A percentile compares a stretch with the other conserved stretches of the same genome.
phyloP scores from a whole-genome alignment of 192 early-diverging fungal genomes.

The Paraglomus brasilianum region DNA sequence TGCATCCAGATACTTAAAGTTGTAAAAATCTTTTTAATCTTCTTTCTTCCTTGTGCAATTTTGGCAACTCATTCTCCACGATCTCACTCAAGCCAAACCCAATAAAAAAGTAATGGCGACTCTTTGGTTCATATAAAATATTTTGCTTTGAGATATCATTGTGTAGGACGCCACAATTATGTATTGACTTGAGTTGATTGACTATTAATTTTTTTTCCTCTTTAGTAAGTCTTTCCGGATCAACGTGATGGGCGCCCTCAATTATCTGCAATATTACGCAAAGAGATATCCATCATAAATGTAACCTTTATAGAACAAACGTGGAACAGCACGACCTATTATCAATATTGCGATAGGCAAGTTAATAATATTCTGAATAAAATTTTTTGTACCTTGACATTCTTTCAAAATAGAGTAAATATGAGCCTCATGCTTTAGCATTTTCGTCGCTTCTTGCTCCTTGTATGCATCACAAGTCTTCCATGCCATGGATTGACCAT shows the following conservation, averaged over 20 bases:
- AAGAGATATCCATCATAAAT: constrained; percentile 3
- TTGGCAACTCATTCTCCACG: neutral
- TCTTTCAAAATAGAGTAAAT: constrained; percentile 19
- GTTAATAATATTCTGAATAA: constrained; percentile 12
- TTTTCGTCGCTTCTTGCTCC: neutral
- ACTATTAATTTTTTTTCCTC: constrained; percentile 13
- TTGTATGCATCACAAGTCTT: constrained; percentile 6
- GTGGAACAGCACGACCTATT: constrained; percentile 6
- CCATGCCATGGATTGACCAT: neutral
- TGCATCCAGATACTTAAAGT: constrained; percentile 19
- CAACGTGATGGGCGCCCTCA: neutral
- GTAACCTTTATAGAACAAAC: constrained; percentile 21
- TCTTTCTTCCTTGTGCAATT: constrained; percentile 19
- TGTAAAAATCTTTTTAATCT: constrained; percentile 16
- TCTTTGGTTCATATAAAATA: constrained; percentile 15
- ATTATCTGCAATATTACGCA: constrained; percentile 10
- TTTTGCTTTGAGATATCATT: neutral
- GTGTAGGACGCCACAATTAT: constrained; percentile 6
- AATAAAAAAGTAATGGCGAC: constrained; percentile 10
- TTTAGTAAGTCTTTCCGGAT: neutral
- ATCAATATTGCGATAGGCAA: constrained; percentile 25
- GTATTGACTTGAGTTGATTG: constrained; percentile 16
- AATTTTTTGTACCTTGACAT: constrained; percentile 13
- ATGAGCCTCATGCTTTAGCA: constrained; percentile 1
- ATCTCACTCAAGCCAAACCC: neutral